Evolutionary conservation across 2,329 filamentous ascomycete genomes (phyloP).

Genomic region (Claviceps digitariae): DNA sequence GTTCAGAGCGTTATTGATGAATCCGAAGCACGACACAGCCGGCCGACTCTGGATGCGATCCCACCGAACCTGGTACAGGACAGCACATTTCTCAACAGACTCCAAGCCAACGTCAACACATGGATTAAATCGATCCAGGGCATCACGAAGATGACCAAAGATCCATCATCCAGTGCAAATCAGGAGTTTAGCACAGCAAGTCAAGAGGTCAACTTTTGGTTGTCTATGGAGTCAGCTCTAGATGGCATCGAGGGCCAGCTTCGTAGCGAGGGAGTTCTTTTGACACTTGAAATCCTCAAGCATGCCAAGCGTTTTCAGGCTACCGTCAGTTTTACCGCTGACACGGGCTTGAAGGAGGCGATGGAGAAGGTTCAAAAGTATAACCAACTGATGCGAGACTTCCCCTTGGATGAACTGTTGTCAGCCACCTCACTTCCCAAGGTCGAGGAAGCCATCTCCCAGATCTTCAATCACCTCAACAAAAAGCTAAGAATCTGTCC

Average conservation of each 20-base stretch:
- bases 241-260: conserved; percentile 87
- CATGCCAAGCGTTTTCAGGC: conserved; percentile 97
- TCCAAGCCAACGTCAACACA: conserved; percentile 86
- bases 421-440: conserved; percentile 83
- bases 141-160: conserved; percentile 87
- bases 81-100: conserved; percentile 81
- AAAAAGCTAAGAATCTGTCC: conserved; percentile 95
- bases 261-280: conserved; percentile 69
- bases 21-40: conserved; percentile 50
- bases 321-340: conserved; percentile 89
- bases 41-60: conserved; percentile 67
- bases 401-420: conserved; percentile 85
- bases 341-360: conserved; percentile 91
- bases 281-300: conserved; percentile 90
- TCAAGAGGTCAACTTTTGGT: conserved; percentile 98
- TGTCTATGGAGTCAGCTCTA: conserved; percentile 89
- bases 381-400: conserved; percentile 97
- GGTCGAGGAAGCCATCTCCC: conserved; percentile 72
- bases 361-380: conserved; percentile 97
- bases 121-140: conserved; percentile 99
- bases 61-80: conserved; percentile 66
- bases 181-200: conserved; percentile 57
- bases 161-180: conserved; percentile 50
- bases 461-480: conserved; percentile 91
- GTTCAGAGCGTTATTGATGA: conserved; percentile 78